Conservation (phyloP, 208 protist genomes). For the Angomonas ambiguus region DNA sequence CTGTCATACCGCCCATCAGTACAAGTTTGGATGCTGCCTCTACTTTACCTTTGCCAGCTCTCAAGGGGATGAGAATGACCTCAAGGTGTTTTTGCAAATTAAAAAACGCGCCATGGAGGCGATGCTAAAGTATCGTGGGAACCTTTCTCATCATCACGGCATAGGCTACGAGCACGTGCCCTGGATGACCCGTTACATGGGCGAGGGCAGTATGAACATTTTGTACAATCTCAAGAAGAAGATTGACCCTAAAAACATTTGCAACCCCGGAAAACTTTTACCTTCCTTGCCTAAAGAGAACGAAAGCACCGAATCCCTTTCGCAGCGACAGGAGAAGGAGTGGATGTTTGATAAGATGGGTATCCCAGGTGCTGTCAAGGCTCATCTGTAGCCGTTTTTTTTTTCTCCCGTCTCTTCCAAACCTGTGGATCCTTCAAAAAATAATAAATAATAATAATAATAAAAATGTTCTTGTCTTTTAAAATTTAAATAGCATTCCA, state of each 20-base stretch:
- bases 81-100: slow-evolving; percentile 86
- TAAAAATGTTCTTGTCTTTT: slow-evolving; percentile 3
- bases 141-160: slow-evolving; percentile 90
- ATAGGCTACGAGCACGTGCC: slow-evolving; percentile 93
- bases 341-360: slow-evolving; percentile 93
- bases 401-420: not conserved
- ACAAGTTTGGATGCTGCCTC: slow-evolving; percentile 88
- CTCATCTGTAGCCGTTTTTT: slow-evolving; percentile 30
- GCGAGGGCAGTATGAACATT: slow-evolving; percentile 53
- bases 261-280: slow-evolving; percentile 89
- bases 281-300: slow-evolving; percentile 35
- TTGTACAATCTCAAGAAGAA: slow-evolving; percentile 74
- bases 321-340: slow-evolving; percentile 47
- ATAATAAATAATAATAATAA: slow-evolving; percentile 6
- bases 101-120: slow-evolving; percentile 84
- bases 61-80: slow-evolving; percentile 84
- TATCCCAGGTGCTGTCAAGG: slow-evolving; percentile 51
- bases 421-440: not conserved
- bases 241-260: slow-evolving; percentile 88
- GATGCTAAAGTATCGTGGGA: slow-evolving; percentile 81
- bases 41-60: slow-evolving; percentile 90
- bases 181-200: slow-evolving; percentile 88
- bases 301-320: slow-evolving; percentile 33
- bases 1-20: slow-evolving; percentile 91
- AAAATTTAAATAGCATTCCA: not conserved